Evolutionary conservation across 2,329 filamentous ascomycete species (phyloP).

Genomic region (Aphanocladium album): DNA sequence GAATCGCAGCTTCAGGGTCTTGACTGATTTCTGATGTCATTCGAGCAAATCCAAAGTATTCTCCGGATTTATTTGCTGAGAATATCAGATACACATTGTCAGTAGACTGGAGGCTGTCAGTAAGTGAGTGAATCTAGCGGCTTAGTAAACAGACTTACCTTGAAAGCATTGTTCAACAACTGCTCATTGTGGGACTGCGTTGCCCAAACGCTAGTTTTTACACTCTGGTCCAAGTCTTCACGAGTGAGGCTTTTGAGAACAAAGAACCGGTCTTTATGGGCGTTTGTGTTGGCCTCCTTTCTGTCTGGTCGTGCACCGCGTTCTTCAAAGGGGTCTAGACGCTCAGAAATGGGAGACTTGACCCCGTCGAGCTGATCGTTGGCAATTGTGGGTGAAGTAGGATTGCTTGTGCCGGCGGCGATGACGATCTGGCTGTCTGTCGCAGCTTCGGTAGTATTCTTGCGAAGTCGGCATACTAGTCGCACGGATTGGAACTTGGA

Average conservation of each 20-base stretch:
- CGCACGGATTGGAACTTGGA: constrained; percentile 82
- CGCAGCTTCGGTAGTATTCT: constrained; percentile 20
- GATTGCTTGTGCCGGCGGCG: constrained; percentile 6
- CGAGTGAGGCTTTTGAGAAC: constrained; percentile 89
- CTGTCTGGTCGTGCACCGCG: background rate
- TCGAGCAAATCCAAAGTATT: constrained; percentile 91
- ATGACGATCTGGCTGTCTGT: background rate
- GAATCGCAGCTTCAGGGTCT: constrained; percentile 63
- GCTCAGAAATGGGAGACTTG: background rate
- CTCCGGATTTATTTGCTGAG: constrained; percentile 94
- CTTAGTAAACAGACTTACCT: constrained; percentile 44
- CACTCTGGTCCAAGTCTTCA: constrained; percentile 83
- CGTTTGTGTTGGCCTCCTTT: background rate
- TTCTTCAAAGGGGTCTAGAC: background rate
- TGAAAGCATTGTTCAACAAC: constrained; percentile 74
- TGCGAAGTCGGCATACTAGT: constrained; percentile 77
- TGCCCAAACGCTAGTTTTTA: constrained; percentile 85
- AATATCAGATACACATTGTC: constrained; percentile 90
- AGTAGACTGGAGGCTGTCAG: constrained; percentile 48
- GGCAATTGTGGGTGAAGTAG: background rate
- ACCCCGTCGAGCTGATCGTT: background rate
- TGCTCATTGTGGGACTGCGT: constrained; percentile 92
- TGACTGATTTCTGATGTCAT: constrained; percentile 83
- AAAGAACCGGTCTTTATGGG: constrained; percentile 71
- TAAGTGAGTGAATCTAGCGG: background rate